Percentiles rank a stretch among this genome's conserved stretches.
Evolutionary conservation across 2,329 filamentous ascomycete species (phyloP).

Genomic region (Paraphaeosphaeria sporulosa): DNA sequence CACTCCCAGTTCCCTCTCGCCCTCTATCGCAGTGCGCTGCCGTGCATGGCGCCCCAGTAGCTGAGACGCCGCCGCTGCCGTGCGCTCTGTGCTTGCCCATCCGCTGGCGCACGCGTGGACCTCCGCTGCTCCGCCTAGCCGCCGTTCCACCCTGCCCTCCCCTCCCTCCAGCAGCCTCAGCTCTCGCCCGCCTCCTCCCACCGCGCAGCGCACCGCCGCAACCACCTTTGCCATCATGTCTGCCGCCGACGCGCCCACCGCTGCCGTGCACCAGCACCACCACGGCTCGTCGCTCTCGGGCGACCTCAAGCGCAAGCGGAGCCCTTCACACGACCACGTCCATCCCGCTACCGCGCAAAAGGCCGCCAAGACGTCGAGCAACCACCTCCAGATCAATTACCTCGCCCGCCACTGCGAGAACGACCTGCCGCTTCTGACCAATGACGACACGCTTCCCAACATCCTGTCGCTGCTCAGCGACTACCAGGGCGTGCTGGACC

Average conservation of each 20-base stretch:
- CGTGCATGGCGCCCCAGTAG: constrained; percentile 10
- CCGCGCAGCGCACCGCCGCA: constrained; percentile 27
- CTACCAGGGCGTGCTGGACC: constrained; percentile 84
- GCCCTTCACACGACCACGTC: constrained; percentile 48
- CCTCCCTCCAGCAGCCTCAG: background rate
- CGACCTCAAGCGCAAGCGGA: constrained; percentile 58
- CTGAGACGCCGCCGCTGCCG: constrained; percentile 5
- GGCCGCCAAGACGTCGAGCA: constrained; percentile 60
- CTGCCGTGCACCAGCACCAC: constrained; percentile 33
- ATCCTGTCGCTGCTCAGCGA: constrained; percentile 76
- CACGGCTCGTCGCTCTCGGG: constrained; percentile 29
- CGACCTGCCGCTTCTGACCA: constrained; percentile 68
- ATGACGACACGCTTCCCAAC: constrained; percentile 75
- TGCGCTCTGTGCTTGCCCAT: constrained; percentile 23
- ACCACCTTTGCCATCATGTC: constrained; percentile 35
- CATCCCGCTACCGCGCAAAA: constrained; percentile 54
- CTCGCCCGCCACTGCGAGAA: constrained; percentile 68
- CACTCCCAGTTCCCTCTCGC: constrained; percentile 9
- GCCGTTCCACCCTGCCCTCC: constrained; percentile 28
- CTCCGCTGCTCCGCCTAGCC: constrained; percentile 24
- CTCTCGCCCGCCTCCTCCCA: constrained; percentile 22
- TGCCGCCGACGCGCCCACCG: constrained; percentile 29
- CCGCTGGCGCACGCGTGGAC: constrained; percentile 23
- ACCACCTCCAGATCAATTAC: constrained; percentile 73
- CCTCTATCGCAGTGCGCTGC: constrained; percentile 13